Base-by-base conservation (phyloP, 2,329 filamentous ascomycete genomes). In the Phaeophleospora eucalypticola region DNA sequence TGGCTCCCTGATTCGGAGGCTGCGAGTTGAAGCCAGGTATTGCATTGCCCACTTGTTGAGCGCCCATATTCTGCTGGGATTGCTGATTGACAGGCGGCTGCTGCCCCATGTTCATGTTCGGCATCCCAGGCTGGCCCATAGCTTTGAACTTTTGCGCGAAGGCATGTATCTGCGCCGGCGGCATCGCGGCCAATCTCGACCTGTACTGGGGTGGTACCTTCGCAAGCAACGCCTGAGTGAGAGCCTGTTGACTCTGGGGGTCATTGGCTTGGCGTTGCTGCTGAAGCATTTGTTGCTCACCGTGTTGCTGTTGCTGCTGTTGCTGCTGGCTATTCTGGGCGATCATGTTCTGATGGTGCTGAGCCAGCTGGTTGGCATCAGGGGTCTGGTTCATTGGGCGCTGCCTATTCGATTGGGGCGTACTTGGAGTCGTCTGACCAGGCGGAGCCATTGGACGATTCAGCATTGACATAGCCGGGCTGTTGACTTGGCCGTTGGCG, bases 381-480 rank as follows among this genome's bases (percentile, higher is more conserved):
- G 62, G 57, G 20, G 58, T 58, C 19, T 52, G 46, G 18, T 55
- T 50, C 39, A 58, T 56, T 41, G 49, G 55, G 43, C 62, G 60
- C 35, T 60, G 57, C 18, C 59, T 51, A 24, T 58, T 62, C 14
- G 58, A 56, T 40, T 67, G 65, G 17, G 63, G 64, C 10, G 65
- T 67, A 44, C 56, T 50, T 14, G 56, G 61, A 41, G 54, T 58
- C 21, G 47, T 54, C 47, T 74, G 72, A 2, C 69, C 71, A 9
- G 72, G 71, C 39, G 71, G 69, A 32, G 60, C 64, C 64, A 77
- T 72, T 2, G 73, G 71, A 15, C 70, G 66, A 24, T 71, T 77
- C 17, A 77, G 65, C 66, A 73, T 73, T 1, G 70, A 66, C 73
- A 76, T 76, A 3, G 68, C 70, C 27, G 71, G 71, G 45, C 68